A percentile compares a stretch with the other conserved stretches of the same genome.
Conservation (phyloP, 257 asterid genomes). For the Solanum chiquidenum region DNA sequence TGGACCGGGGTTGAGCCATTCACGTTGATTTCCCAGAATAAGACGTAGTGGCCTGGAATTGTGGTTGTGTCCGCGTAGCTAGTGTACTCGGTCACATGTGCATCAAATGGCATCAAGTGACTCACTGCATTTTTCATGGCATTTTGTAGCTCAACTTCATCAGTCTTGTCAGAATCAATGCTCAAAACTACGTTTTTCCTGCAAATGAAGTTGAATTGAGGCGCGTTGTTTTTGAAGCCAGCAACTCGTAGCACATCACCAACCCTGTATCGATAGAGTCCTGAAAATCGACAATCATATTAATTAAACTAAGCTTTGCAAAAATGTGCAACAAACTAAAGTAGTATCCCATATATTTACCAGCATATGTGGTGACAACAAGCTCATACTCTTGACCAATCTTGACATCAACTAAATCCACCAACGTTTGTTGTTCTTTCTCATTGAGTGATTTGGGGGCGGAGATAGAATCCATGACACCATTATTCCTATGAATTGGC, state of each 20-base stretch:
- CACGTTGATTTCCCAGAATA: constrained; percentile 22
- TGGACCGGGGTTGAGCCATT: constrained; percentile 8
- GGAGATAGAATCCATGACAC: not conserved
- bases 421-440: constrained; percentile 9
- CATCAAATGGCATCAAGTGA: constrained; percentile 17
- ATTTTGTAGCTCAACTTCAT: constrained; percentile 10
- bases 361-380: constrained; percentile 31
- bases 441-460: not conserved
- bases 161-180: not conserved
- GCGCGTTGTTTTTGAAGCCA: constrained; percentile 33
- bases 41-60: constrained; percentile 12
- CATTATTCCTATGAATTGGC: constrained; percentile 7
- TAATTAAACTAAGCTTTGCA: not conserved
- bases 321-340: not conserved
- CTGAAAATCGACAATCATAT: constrained; percentile 2
- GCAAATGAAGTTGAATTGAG: constrained; percentile 28
- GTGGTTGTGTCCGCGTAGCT: constrained; percentile 28
- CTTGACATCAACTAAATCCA: constrained; percentile 19
- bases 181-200: constrained; percentile 21
- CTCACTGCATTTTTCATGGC: constrained; percentile 15
- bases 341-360: not conserved
- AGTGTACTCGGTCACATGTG: constrained; percentile 18
- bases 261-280: constrained; percentile 29
- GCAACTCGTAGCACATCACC: constrained; percentile 33
- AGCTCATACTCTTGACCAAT: not conserved